Evolutionary conservation across 192 early-diverging fungal species (phyloP).

Genomic region (Coemansia sp.): DNA sequence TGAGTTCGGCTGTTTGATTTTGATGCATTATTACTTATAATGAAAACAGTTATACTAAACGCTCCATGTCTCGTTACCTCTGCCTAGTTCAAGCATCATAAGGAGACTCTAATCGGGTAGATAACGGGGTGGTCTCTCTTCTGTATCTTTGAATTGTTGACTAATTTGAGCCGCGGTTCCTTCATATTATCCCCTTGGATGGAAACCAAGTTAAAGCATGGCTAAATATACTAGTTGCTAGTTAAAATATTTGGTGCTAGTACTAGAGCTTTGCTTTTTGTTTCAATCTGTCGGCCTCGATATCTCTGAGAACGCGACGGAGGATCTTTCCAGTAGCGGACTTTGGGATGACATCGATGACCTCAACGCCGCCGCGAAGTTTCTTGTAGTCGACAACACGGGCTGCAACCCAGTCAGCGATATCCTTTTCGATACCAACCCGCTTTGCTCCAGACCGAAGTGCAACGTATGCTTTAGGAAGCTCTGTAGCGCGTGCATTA

Average conservation of each 20-base stretch:
- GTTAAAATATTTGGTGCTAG: too few relatives aligned
- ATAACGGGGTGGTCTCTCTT: not conserved
- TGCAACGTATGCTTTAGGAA: slow-evolving; percentile 83
- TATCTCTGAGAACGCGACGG: slow-evolving; percentile 61
- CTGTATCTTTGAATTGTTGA: too few relatives aligned
- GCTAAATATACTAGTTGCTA: too few relatives aligned
- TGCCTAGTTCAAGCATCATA: too few relatives aligned
- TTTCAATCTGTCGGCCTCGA: slow-evolving; percentile 19
- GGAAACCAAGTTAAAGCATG: too few relatives aligned
- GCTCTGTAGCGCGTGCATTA: slow-evolving; percentile 62
- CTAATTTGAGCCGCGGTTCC: too few relatives aligned
- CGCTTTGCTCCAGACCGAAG: slow-evolving; percentile 45
- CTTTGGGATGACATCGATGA: slow-evolving; percentile 76
- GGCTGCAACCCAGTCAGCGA: slow-evolving; percentile 58
- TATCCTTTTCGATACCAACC: slow-evolving; percentile 39
- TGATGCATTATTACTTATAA: too few relatives aligned
- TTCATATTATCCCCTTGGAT: too few relatives aligned
- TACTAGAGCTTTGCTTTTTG: slow-evolving; percentile 20
- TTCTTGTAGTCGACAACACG: slow-evolving; percentile 75
- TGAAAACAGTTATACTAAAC: too few relatives aligned
- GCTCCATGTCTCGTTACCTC: too few relatives aligned
- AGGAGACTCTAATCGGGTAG: slow-evolving; percentile 31
- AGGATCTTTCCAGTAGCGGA: slow-evolving; percentile 81
- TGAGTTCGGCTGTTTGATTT: too few relatives aligned
- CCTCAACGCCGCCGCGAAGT: slow-evolving; percentile 74